Conservation (phyloP, 306 rosid genomes). For the Quercus berberidifolia region DNA sequence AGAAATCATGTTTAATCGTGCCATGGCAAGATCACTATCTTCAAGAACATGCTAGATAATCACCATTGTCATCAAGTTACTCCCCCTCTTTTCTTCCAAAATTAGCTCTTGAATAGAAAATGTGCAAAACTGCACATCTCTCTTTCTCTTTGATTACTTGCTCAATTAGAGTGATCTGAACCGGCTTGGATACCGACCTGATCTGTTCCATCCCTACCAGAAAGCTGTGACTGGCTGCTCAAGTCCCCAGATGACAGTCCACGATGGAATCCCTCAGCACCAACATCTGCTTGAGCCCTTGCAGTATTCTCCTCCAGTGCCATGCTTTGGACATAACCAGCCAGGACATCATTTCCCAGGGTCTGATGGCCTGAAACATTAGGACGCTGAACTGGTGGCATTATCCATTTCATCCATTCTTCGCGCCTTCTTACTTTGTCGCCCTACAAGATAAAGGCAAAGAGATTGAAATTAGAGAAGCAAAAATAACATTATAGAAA, state of each 20-base stretch:
- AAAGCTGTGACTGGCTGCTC: constrained; percentile 32
- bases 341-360: constrained; percentile 38
- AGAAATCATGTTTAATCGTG: constrained; percentile 38
- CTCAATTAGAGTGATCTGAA: constrained; percentile 41
- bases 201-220: constrained; percentile 30
- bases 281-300: constrained; percentile 17
- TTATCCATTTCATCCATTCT: constrained; percentile 70
- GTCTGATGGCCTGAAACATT: constrained; percentile 28
- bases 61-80: constrained; percentile 28
- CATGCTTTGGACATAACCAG: constrained; percentile 42
- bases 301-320: constrained; percentile 37
- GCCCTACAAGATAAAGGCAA: constrained; percentile 42
- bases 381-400: constrained; percentile 45
- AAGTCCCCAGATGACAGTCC: constrained; percentile 25
- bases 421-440: constrained; percentile 69
- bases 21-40: constrained; percentile 29
- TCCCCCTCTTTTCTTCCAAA: constrained; percentile 19
- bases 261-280: constrained; percentile 23
- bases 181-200: constrained; percentile 34
- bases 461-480: constrained; percentile 1
- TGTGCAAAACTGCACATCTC: constrained; percentile 28
- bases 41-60: constrained; percentile 21
- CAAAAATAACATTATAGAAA: not conserved
- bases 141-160: constrained; percentile 44
- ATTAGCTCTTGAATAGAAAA: constrained; percentile 15